phyloP scores from a whole-genome alignment of 345 rosid species.

The Murraya paniculata region DNA sequence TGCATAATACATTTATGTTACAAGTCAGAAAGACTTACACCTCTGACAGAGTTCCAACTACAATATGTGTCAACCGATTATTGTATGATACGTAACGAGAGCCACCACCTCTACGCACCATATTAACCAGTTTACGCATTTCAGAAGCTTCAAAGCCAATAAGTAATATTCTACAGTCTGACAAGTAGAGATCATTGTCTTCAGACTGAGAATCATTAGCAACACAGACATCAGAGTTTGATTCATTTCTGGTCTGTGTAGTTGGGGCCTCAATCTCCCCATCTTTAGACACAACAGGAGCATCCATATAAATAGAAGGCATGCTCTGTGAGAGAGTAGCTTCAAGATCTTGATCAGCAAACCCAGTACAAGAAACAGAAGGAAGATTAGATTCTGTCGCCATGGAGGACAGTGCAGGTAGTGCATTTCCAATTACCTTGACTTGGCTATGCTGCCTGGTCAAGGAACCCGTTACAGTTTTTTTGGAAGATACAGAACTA shows the following conservation, averaged over 20 bases:
- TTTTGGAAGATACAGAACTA: constrained; percentile 40
- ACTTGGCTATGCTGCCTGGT: constrained; percentile 50
- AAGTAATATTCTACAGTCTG: constrained; percentile 74
- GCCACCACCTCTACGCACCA: constrained; percentile 82
- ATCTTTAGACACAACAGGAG: constrained; percentile 39
- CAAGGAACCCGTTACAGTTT: constrained; percentile 34
- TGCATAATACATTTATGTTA: neutral
- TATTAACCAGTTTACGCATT: constrained; percentile 71
- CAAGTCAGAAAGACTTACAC: constrained; percentile 46
- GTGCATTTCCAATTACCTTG: constrained; percentile 33
- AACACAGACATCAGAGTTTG: constrained; percentile 48
- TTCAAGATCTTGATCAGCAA: constrained; percentile 67
- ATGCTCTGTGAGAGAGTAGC: constrained; percentile 67
- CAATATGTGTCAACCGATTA: constrained; percentile 81
- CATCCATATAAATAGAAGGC: constrained; percentile 49
- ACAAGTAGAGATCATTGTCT: constrained; percentile 79
- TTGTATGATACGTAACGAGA: constrained; percentile 60
- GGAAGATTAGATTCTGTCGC: constrained; percentile 44
- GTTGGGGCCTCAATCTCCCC: constrained; percentile 35
- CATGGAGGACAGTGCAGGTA: constrained; percentile 30
- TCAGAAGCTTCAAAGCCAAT: constrained; percentile 87
- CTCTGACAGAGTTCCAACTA: constrained; percentile 89
- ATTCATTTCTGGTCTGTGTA: constrained; percentile 37
- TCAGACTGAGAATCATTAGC: constrained; percentile 83
- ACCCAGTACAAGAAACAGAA: constrained; percentile 37